phyloP scores from a whole-genome alignment of 2,329 filamentous ascomycete genomes.

The Didymella glomerata region DNA sequence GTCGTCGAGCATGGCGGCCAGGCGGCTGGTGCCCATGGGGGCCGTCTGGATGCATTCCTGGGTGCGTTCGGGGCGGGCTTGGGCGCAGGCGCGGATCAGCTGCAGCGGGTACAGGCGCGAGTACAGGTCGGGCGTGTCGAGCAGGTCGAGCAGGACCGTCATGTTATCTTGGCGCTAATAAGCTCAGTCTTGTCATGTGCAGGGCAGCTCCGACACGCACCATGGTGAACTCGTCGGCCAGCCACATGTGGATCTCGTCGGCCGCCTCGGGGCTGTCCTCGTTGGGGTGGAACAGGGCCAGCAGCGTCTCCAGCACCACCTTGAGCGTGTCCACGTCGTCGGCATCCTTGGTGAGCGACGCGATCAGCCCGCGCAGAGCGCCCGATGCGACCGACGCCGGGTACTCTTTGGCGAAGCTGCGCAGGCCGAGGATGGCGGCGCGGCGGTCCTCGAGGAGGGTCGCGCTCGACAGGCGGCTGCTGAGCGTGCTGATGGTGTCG shows the following conservation, averaged over 20 bases:
- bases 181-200: conserved; percentile 55
- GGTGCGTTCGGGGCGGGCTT: conserved; percentile 85
- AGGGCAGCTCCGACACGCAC: conserved; percentile 53
- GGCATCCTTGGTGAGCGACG: conserved; percentile 82
- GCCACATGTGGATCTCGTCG: conserved; percentile 93
- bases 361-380: conserved; percentile 87
- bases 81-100: conserved; percentile 84
- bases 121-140: conserved; percentile 89
- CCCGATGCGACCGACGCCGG: conserved; percentile 95
- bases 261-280: conserved; percentile 81
- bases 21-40: conserved; percentile 83
- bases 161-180: conserved; percentile 90
- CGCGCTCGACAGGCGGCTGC: conserved; percentile 84
- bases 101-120: conserved; percentile 90
- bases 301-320: conserved; percentile 89
- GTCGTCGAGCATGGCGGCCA: conserved; percentile 87
- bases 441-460: conserved; percentile 94
- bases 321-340: conserved; percentile 98
- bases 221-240: conserved; percentile 98
- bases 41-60: conserved; percentile 94
- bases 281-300: conserved; percentile 86
- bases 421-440: conserved; percentile 87
- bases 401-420: conserved; percentile 96
- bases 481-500: conserved; percentile 91
- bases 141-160: conserved; percentile 84